Evolutionary conservation across 2,329 filamentous ascomycete genomes (phyloP), one percentile per base, ranked within the genome.

Genomic region (Ophiostoma triangulosporum): DNA sequence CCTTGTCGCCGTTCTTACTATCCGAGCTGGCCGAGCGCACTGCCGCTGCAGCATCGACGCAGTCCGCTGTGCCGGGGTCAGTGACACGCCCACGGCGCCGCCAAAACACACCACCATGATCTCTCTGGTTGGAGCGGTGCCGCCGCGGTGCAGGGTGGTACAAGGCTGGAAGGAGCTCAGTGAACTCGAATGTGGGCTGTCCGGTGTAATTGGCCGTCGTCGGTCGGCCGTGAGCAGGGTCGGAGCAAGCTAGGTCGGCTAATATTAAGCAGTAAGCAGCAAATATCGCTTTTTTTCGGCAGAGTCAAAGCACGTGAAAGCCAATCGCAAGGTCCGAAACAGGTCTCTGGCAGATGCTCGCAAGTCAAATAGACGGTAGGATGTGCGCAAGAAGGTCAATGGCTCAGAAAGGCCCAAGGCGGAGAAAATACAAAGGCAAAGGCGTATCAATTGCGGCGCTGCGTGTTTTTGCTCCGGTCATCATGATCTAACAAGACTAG

Each of bases 51-150:
- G 48, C 17, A 38, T 49, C 6, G 48, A 52, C 6, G 51, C 26
- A 14, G 48, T 51, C 22, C 51, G 38, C 26, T 26, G 54, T 20
- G 51, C 40, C n/a, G 40, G 29, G 27, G 29, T 32, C 51, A 53
- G 45, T 38, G 46, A 50, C 46, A 53, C 46, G 40, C 46, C 46
- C 24, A 24, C 38, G 29, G 36, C 51, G 33, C 48, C 29, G 43
- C 51, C 29, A 3, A 53, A 40, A 33, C 51, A 48, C 48, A 29
- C 48, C 46, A 40, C 51, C 51, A 56, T 55, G 24, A 22, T 46
- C 43, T 29, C 20, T 6, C 11, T 12, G 38, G 17, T 43, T 11
- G 11, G 20, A 43, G 38, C 9, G 11, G 24, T 35, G 17, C 17
- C 26, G 17, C 15, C 12, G 38, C 20, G 20, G 17, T 24, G 6